A percentile compares a stretch with the other conserved stretches of the same genome.
Conservation (phyloP, 805 yeast genomes). For the Candida suzukii region DNA sequence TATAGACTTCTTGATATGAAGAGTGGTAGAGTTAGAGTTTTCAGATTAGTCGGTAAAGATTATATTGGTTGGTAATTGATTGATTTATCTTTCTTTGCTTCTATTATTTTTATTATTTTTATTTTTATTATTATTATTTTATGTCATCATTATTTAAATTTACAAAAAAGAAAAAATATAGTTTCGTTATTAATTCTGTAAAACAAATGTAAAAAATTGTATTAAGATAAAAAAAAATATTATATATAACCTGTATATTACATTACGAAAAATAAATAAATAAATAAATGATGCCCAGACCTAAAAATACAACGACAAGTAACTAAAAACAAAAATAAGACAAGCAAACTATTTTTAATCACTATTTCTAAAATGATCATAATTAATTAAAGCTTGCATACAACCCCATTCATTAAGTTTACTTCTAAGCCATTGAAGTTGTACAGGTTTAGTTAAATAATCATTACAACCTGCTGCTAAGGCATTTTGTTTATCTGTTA, state of each 20-base stretch:
- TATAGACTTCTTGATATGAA: constrained; percentile 68
- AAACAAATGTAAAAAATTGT: no score
- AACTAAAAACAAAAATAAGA: no score
- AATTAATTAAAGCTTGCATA: constrained; percentile 95
- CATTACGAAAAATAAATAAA: no score
- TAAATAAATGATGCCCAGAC: no score
- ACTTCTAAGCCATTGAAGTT: constrained; percentile 86
- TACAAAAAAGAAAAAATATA: no score
- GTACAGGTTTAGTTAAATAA: constrained; percentile 92
- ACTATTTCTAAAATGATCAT: constrained; percentile 75
- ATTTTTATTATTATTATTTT: not conserved
- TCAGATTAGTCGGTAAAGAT: constrained; percentile 68
- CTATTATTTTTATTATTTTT: not conserved
- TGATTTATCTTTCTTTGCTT: not conserved
- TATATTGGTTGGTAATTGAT: constrained; percentile 59
- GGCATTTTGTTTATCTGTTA: constrained; percentile 83
- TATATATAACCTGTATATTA: no score
- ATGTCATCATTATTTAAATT: no score
- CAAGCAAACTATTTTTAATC: no score
- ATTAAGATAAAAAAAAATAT: no score
- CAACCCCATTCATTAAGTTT: constrained; percentile 98
- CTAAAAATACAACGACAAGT: no score
- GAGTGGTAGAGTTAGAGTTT: constrained; percentile 73
- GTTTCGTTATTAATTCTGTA: no score
- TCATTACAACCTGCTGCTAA: constrained; percentile 97